Percentiles rank a stretch among this genome's conserved stretches.
Conservation (phyloP, 2,329 filamentous ascomycete genomes). For the Colletotrichum paranaense region DNA sequence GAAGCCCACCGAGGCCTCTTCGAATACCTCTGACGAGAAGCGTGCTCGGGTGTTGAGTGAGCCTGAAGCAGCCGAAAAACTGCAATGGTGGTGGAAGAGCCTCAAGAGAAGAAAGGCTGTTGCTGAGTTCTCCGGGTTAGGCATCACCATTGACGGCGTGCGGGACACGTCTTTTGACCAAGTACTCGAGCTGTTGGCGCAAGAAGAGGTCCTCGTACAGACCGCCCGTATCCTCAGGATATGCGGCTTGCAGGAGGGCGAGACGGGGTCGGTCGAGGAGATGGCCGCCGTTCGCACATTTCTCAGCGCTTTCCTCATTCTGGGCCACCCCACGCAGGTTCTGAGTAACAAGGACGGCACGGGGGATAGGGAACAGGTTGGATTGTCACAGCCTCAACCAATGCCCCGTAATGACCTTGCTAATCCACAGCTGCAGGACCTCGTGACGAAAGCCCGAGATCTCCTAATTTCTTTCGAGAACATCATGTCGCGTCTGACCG, state of each 20-base stretch:
- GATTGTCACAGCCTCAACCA: conserved; percentile 53
- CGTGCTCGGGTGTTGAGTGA: conserved; percentile 58
- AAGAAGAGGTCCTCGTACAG: conserved; percentile 72
- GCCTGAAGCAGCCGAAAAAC: conserved; percentile 71
- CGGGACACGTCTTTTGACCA: conserved; percentile 78
- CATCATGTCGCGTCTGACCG: conserved; percentile 73
- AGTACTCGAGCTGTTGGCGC: conserved; percentile 75
- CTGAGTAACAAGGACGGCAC: conserved; percentile 77
- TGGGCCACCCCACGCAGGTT: conserved; percentile 82
- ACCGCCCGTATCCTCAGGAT: conserved; percentile 76
- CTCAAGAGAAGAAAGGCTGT: conserved; percentile 68
- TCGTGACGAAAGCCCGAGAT: conserved; percentile 82
- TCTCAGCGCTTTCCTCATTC: conserved; percentile 81
- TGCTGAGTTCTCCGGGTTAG: conserved; percentile 73
- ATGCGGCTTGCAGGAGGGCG: conserved; percentile 76
- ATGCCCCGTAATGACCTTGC: conserved; percentile 64
- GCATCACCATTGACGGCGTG: conserved; percentile 77
- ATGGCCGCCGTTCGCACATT: conserved; percentile 81
- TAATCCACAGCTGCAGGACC: conserved; percentile 74
- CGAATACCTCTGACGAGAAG: conserved; percentile 61
- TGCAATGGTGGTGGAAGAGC: conserved; percentile 78
- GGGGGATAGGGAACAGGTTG: conserved; percentile 68
- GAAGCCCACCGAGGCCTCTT: conserved; percentile 60
- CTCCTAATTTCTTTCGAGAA: conserved; percentile 83
- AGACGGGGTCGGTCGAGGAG: conserved; percentile 71